Percentiles rank a stretch among this genome's conserved stretches.
Evolutionary conservation across 352 stramenopile genomes (phyloP).

Genomic region (Globisporangium orthogonon): DNA sequence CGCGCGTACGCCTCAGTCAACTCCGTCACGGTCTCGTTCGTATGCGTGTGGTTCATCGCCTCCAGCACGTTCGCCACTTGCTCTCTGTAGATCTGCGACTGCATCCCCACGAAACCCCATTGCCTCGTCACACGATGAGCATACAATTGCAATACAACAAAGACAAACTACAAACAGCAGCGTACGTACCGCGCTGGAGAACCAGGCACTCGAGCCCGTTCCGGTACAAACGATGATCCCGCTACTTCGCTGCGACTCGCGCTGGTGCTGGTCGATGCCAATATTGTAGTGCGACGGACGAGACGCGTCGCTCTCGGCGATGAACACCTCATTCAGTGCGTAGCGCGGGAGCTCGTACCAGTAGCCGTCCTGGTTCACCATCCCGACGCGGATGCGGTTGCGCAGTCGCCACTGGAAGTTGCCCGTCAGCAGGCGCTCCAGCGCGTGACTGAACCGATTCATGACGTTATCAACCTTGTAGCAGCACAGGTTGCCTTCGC

Average conservation of each 20-base stretch:
- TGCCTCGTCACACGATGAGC: background rate
- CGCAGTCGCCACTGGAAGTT: constrained; percentile 79
- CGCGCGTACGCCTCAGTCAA: constrained; percentile 72
- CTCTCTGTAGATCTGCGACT: constrained; percentile 85
- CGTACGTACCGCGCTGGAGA: constrained; percentile 71
- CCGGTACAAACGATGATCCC: constrained; percentile 86
- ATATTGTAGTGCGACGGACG: constrained; percentile 87
- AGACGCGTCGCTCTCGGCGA: constrained; percentile 81
- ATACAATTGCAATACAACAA: background rate
- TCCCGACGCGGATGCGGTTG: constrained; percentile 80
- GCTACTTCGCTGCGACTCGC: constrained; percentile 83
- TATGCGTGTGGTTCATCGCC: constrained; percentile 84
- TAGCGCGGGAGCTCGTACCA: constrained; percentile 84
- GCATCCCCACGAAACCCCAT: background rate
- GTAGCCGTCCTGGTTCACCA: constrained; percentile 87
- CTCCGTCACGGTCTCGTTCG: constrained; percentile 84
- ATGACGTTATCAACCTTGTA: constrained; percentile 77
- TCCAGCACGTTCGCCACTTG: constrained; percentile 80
- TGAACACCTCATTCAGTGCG: constrained; percentile 87
- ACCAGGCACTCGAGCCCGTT: constrained; percentile 85
- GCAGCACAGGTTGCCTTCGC: constrained; percentile 84
- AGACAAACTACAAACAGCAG: background rate
- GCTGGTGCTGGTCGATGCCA: constrained; percentile 83
- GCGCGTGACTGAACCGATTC: constrained; percentile 61
- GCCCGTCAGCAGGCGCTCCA: constrained; percentile 61